Conservation (phyloP, 78 protist genomes). For the Dictyostelium capitatum region DNA sequence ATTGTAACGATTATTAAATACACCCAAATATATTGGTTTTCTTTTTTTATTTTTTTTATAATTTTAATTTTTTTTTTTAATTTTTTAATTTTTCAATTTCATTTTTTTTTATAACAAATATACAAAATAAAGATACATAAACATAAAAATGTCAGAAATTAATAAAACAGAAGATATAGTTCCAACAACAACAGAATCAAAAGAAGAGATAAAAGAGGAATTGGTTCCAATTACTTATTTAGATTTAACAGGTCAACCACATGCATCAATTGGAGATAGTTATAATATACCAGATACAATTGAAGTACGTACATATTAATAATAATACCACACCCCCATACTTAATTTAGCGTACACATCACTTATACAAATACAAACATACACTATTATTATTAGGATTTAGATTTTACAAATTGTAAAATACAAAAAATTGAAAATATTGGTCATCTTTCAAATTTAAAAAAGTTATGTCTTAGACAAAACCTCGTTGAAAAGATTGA, state of each 20-base stretch:
- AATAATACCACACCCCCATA: no score
- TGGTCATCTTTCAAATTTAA: conserved; percentile 45
- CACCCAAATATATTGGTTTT: no score
- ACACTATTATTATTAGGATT: conserved; percentile 23
- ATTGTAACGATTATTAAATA: no score
- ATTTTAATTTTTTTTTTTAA: not conserved
- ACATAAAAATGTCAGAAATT: not conserved
- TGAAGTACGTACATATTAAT: no score
- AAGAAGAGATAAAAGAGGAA: not conserved
- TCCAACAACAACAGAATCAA: not conserved
- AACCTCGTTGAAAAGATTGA: conserved; percentile 64
- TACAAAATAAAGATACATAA: not conserved
- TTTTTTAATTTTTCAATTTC: not conserved
- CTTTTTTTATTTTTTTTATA: not conserved
- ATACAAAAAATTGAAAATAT: conserved; percentile 49
- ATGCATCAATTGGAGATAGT: conserved; percentile 54
- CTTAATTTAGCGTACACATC: no score
- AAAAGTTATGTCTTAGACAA: conserved; percentile 80
- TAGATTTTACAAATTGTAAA: conserved; percentile 77
- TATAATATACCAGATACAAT: conserved; percentile 39
- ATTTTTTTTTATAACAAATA: not conserved
- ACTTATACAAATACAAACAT: no score
- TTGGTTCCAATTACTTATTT: not conserved
- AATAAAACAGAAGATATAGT: not conserved
- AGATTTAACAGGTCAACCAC: conserved; percentile 77